Base-by-base conservation (phyloP, 805 yeast genomes). In the Wickerhamiella hasegawae region DNA sequence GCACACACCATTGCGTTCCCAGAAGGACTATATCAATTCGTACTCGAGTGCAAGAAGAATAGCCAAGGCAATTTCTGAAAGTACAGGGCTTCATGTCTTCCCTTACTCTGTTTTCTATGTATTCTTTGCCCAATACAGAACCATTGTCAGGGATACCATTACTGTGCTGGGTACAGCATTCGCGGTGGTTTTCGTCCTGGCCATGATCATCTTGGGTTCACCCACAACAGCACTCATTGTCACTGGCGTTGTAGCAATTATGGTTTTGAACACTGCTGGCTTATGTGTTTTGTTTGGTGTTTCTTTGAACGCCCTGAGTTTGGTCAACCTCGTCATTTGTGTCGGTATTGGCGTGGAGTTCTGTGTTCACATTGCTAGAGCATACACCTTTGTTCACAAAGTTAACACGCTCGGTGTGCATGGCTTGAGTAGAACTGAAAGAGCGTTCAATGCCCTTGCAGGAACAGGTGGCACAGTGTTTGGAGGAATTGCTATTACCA, bases 91-190 rank as follows among this genome's bases (percentile, higher is more conserved):
- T 6, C 69, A 73, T 12, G 62, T 84, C 1, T 87, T 80, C 66
- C 93, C 96, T 1, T 85, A 82, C 55, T 82, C 94, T 2, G 92
- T 92, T 19, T 87, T 87, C 55, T 87, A 90, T 60, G 73, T 90
- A 20, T 87, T 77, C 55, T 87, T 87, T 52, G 94, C 81, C 14
- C 97, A 87, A 59, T 87, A 87, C 55, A 65, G 63, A 30, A 62
- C 79, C 0, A 72, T 87, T 23, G 59, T 76, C 6, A 40, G 51
- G n/a, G 57, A 76, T 38, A 69, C 95, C 0, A 35, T 57, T 3
- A 15, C 17, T 25, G 54, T 71, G 3, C 69, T 81, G 1, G 66
- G 73, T 50, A 32, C 61, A 0, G 47, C 52, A 3, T 33, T 47
- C 6, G 33, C 27, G 12, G 40, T 40, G 30, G 41, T 43, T 2